Evolutionary conservation across 345 rosid species (phyloP), one percentile per base, ranked within the genome.

Genomic region (Erucastrum elatum): DNA sequence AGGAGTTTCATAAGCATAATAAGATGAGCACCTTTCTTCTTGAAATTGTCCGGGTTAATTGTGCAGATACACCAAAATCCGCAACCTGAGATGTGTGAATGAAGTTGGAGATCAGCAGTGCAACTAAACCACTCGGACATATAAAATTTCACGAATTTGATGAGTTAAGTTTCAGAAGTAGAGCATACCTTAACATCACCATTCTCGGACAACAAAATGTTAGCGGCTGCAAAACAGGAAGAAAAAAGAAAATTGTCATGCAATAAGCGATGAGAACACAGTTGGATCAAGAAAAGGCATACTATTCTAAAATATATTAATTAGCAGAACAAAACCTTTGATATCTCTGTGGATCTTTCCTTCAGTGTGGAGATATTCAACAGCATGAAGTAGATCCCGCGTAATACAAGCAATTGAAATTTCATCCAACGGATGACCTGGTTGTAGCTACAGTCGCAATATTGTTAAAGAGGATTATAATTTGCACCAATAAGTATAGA

Each of bases 1-100:
- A 79, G 35, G 70, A 69, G 68, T 58, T 71, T 72, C 27, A 66
- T 75, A 63, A 55, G 56, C 41, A 62, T 58, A 80, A 65, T 49
- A 84, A 75, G 60, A 30, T 30, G 9, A 81, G 34, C 84, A 96
- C 99, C 99, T 96, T 96, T 86, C 99, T 93, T 87, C 95, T 87
- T 55, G 98, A 96, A 84, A 96, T 96, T 44, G 99, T 96, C 82
- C 98, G 90, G 30, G 99, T 96, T 71, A 96, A 85, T 81, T 96
- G 99, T 11, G 98, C 98, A 82, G 99, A 96, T 75, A 96, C 99
- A 37, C 99, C 99, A 89, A 96, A 96, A 85, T 93, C 99, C 25
- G 99, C 99, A 81, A 96, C 99, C 99, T 96, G 90, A 80, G 56
- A 77, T 66, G 53, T 68, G 59, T 63, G 80, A 71, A 59, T 72